Evolutionary conservation across 805 yeast genomes (phyloP), one percentile per base, ranked within the genome.

Genomic region (Monosporozyma aquatica): DNA sequence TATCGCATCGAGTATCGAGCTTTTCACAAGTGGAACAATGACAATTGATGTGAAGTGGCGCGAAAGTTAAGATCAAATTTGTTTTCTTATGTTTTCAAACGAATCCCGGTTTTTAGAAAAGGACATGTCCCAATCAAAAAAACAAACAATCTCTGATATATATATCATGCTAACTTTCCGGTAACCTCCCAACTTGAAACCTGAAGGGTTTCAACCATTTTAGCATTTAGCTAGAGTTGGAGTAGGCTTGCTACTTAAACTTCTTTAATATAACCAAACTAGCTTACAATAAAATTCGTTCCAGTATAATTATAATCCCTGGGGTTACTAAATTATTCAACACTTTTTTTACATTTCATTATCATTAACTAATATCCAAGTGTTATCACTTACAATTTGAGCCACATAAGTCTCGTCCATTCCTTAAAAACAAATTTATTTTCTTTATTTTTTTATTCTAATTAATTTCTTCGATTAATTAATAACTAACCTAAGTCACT

Each of bases 381-480:
- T 32, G 22, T 18, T 32, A 32, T 18, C 22, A 17, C 22, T 17
- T 24, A 20, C 9, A 6, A 23, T 6, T 26, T 37, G 51, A 48
- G 48, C 52, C 46, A 47, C 15, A 26, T 14, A 29, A 48, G 52
- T 49, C 52, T 49, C 52, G 52, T 49, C 52, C 52, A 49, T 49
- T 49, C 52, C 41, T 44, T 47, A 35, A 23, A n/a, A n/a, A n/a
- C n/a, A n/a, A n/a, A n/a, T 14, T 27, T 38, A 18, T 26, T 28
- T 37, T 22, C 40, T 38, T 26, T 22, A n/a, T 37, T 27, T 23
- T 20, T 29, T 33, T 24, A 21, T 11, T 29, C 20, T 20, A 13
- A 25, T 30, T 37, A 47, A 34, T 38, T 36, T 41, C 42, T 22
- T 25, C 46, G 25, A 38, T 46, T 29, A 30, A 30, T 20, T 30